These are phyloP conservation scores for Ampelomyces quisqualis DNA, from an alignment of 2,329 filamentous ascomycete species.

Conservation along the genomic window DNA sequence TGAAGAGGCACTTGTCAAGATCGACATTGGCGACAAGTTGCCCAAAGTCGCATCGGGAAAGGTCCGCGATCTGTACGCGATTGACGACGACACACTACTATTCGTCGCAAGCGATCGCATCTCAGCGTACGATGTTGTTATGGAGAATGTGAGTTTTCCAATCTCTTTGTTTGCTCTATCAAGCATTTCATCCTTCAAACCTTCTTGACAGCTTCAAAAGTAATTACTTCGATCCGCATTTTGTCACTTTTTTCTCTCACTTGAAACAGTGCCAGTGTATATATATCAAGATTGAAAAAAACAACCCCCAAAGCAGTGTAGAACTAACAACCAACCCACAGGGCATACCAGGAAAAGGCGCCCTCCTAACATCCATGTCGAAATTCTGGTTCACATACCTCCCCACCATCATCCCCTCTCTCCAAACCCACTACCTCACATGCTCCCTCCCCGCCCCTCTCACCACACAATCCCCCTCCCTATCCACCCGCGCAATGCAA, in stretches of 20 bases:
- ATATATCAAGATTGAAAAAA: too few species aligned
- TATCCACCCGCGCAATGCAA: constrained; percentile 69
- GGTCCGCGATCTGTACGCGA: constrained; percentile 77
- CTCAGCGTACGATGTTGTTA: constrained; percentile 91
- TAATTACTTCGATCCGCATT: not conserved
- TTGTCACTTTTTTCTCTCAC: not conserved
- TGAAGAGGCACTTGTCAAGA: constrained; percentile 27
- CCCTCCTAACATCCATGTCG: constrained; percentile 65
- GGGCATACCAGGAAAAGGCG: constrained; percentile 68
- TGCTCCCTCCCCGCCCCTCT: constrained; percentile 54
- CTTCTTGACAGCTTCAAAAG: not conserved
- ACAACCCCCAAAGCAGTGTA: too few species aligned
- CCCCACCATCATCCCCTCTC: constrained; percentile 54
- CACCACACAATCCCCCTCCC: constrained; percentile 51
- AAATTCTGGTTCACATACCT: constrained; percentile 68
- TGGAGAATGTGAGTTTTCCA: constrained; percentile 69
- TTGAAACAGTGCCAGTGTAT: too few species aligned
- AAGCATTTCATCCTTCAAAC: not conserved
- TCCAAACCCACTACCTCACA: constrained; percentile 65
- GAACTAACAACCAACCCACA: too few species aligned
- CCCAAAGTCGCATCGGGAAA: constrained; percentile 64
- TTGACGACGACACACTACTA: constrained; percentile 70
- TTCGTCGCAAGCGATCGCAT: constrained; percentile 89
- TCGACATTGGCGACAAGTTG: constrained; percentile 42
- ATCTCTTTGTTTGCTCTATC: too few species aligned